Percentiles rank a stretch among this genome's conserved stretches.
These are phyloP conservation scores for Chlorella sorokiniana DNA, from an alignment of 139 green algal species.

Conservation along the genomic window DNA sequence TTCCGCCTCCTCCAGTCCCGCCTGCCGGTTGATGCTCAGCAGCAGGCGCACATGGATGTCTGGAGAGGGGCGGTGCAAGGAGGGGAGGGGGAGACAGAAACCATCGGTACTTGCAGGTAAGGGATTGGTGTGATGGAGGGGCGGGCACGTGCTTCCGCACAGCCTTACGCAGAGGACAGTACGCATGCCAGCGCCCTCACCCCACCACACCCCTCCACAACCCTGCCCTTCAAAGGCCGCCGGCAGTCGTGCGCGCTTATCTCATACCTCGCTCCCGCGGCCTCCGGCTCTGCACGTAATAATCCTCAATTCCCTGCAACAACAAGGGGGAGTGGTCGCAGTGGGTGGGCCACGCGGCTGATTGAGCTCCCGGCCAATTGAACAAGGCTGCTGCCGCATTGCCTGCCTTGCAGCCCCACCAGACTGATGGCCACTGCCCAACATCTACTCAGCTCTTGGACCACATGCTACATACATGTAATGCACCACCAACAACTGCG, in stretches of 20 bases:
- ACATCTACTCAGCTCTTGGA: no score
- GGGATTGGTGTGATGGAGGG: neutral
- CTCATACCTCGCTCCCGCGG: neutral
- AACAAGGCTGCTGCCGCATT: no score
- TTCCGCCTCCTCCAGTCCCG: slow-evolving; percentile 50
- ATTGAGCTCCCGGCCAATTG: no score
- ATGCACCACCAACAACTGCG: no score
- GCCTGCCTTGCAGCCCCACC: no score
- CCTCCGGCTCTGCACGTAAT: neutral
- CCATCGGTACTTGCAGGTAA: no score
- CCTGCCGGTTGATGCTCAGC: slow-evolving; percentile 81
- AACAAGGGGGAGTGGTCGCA: no score
- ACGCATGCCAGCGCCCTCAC: neutral
- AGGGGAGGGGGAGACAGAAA: neutral
- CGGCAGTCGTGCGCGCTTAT: no score
- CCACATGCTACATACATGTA: no score
- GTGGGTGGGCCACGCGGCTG: no score
- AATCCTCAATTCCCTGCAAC: slow-evolving; percentile 44
- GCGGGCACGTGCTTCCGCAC: neutral
- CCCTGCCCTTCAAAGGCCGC: no score
- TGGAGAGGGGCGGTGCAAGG: neutral
- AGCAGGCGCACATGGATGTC: slow-evolving; percentile 67
- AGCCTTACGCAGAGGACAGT: neutral
- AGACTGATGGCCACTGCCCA: no score
- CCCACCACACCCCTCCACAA: neutral